Conservation (phyloP, 345 rosid genomes). For the Arabis alpina region DNA sequence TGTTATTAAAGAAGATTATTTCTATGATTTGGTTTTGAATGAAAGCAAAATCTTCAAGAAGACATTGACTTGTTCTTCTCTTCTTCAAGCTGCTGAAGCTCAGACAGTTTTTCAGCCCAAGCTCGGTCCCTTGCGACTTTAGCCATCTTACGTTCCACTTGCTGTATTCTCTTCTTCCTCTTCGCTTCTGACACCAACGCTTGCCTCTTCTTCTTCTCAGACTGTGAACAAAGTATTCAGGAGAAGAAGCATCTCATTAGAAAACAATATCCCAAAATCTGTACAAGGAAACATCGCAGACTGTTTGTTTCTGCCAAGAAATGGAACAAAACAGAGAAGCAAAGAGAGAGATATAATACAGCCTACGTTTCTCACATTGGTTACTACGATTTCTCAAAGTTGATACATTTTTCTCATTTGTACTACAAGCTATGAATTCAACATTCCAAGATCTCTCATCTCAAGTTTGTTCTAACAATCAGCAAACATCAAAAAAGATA, state of each 20-base stretch:
- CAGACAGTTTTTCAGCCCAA: conserved; percentile 76
- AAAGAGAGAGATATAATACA: conserved; percentile 7
- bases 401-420: neutral
- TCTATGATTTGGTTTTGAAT: neutral
- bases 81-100: conserved; percentile 75
- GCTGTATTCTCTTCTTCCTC: conserved; percentile 63
- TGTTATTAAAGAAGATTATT: conserved; percentile 13
- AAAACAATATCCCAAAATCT: neutral
- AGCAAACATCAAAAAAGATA: too few species aligned
- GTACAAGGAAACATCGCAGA: neutral
- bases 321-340: conserved; percentile 24
- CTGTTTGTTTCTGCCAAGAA: too few species aligned
- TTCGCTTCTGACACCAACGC: conserved; percentile 82
- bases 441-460: conserved; percentile 15
- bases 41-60: conserved; percentile 44
- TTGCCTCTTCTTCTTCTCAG: conserved; percentile 94
- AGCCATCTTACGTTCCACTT: conserved; percentile 81
- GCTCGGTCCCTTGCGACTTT: conserved; percentile 90
- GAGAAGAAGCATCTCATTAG: neutral
- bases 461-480: conserved; percentile 9
- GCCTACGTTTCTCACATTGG: neutral
- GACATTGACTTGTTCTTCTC: conserved; percentile 71
- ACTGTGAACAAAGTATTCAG: conserved; percentile 47
- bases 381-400: too few species aligned
- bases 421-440: conserved; percentile 22